Percentiles rank a stretch among this genome's conserved stretches.
These are phyloP conservation scores for Rhinocladiella similis DNA, from an alignment of 2,329 filamentous ascomycete genomes.

Conservation along the genomic window DNA sequence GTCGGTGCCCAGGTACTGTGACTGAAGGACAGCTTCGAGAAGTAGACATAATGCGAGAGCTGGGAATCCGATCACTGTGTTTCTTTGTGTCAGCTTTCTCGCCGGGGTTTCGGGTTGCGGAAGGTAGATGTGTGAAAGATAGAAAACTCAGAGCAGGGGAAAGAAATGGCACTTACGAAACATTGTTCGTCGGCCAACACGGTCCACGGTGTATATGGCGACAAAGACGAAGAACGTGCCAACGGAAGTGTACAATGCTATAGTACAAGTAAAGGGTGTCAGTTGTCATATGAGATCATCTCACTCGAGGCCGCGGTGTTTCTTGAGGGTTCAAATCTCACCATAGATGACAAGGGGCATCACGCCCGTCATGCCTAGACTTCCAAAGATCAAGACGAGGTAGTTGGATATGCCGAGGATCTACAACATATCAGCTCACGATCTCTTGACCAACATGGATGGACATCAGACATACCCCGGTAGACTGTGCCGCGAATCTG, in stretches of 20 bases:
- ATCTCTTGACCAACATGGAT: too few relatives aligned
- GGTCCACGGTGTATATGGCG: constrained; percentile 69
- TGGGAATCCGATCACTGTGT: constrained; percentile 27
- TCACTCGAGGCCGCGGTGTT: not conserved
- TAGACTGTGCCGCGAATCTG: constrained; percentile 32
- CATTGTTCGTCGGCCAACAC: constrained; percentile 60
- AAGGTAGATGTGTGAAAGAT: too few relatives aligned
- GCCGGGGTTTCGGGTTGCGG: not conserved
- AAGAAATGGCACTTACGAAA: constrained; percentile 21
- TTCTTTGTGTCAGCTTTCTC: too few relatives aligned
- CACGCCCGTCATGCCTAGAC: constrained; percentile 38
- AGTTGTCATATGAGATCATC: too few relatives aligned
- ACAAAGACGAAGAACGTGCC: constrained; percentile 62
- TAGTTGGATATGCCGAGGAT: constrained; percentile 39
- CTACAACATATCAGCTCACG: not conserved
- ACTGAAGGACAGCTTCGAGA: constrained; percentile 38
- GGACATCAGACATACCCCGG: constrained; percentile 21
- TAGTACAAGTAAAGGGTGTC: not conserved
- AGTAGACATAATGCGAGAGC: constrained; percentile 41
- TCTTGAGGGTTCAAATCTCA: not conserved
- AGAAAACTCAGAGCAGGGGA: too few relatives aligned
- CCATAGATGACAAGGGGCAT: constrained; percentile 46
- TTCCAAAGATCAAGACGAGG: constrained; percentile 39
- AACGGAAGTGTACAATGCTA: constrained; percentile 51
- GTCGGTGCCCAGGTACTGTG: constrained; percentile 34